These are phyloP conservation scores for Hypoxylon cercidicola DNA, from an alignment of 495 filamentous ascomycete genomes.

Conservation along the genomic window DNA sequence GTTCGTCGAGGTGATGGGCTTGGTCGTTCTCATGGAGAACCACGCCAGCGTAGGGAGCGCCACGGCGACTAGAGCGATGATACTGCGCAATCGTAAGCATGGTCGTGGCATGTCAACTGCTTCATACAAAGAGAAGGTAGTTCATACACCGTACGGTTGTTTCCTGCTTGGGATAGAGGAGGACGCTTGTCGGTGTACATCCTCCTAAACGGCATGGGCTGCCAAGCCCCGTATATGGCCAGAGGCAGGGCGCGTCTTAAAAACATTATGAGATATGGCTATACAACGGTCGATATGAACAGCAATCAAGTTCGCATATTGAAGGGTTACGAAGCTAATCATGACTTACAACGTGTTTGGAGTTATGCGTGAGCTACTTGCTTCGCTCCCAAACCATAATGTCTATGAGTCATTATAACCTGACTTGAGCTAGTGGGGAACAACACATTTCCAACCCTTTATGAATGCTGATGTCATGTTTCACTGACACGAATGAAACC, in stretches of 20 bases:
- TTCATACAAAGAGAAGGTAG: not conserved
- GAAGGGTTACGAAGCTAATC: too few species aligned
- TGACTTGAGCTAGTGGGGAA: too few species aligned
- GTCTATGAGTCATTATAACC: not conserved
- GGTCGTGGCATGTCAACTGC: not conserved
- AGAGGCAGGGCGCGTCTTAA: not conserved
- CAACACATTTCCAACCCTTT: too few species aligned
- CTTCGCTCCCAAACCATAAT: not conserved
- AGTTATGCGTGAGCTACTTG: not conserved
- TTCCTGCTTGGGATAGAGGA: not conserved
- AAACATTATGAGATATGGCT: too few species aligned
- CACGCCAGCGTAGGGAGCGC: not conserved
- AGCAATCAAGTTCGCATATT: too few species aligned
- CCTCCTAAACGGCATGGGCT: not conserved
- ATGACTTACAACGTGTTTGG: too few species aligned
- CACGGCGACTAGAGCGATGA: not conserved
- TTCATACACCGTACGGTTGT: not conserved
- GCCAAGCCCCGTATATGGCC: not conserved
- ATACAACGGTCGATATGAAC: too few species aligned
- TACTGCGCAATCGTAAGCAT: not conserved
- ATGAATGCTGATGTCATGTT: too few species aligned
- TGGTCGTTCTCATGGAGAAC: not conserved
- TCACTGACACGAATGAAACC: too few species aligned
- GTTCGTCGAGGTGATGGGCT: not conserved
- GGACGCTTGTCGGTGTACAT: not conserved